Evolutionary conservation across 2,329 filamentous ascomycete species (phyloP), one percentile per base, ranked within the genome.

Genomic region (Colletotrichum scovillei): DNA sequence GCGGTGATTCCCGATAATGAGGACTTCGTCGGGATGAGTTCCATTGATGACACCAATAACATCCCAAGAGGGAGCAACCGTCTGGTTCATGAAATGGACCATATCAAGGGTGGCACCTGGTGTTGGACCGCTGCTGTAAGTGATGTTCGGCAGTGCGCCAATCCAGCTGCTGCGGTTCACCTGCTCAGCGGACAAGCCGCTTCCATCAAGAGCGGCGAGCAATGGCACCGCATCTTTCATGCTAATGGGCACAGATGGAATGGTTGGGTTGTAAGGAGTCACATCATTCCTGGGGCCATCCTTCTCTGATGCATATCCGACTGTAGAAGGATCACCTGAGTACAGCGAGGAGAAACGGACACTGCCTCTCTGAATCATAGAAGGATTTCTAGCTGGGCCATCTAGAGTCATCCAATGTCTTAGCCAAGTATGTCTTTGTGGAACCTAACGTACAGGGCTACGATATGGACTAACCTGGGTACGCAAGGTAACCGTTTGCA

Each of bases 1-100:
- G 12, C 87, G 83, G 72, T 89, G 87, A 49, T 89, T 88, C 4
- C 87, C 87, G 28, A 89, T 81, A 32, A 89, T 79, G 19, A 88
- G 79, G 5, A 87, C 86, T 49, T 84, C 77, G 42, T 79, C 76
- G 0, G 84, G 80, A 58, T 84, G 81, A 1, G 81, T 86, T 26
- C 78, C 80, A 66, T 87, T 86, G 2, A 81, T 78, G 0, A 86
- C 73, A 12, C 84, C 84, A 58, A 86, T 83, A 30, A 84, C 82
- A 73, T 83, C 80, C 74, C 75, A 71, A 2, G 64, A 55, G 12
- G 68, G 68, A 3, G 68, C 64, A 6, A 71, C 22, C 1, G 55
- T 67, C 42, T 67, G 63, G 12, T 71, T 71, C 68, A 71, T 71
- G 55, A 67, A 71, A 22, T 71, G 68, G 9, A 68, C 68, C 62